Base-by-base conservation (phyloP, 495 filamentous ascomycete species). In the Bryoglossum gracile region DNA sequence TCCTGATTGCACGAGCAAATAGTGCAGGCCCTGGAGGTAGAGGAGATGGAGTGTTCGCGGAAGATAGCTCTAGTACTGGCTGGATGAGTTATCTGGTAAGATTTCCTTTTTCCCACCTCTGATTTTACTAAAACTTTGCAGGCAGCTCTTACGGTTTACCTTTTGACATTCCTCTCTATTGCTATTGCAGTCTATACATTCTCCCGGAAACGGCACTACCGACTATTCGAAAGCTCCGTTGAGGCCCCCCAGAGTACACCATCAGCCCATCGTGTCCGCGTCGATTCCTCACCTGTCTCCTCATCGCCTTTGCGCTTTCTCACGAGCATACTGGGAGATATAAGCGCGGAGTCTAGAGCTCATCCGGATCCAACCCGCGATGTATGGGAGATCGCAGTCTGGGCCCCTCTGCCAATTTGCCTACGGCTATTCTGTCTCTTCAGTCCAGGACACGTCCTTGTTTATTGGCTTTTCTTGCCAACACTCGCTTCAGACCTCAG, bases 301-400 rank as follows among this genome's bases (percentile, higher is more conserved):
- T 78, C 81, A 1, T 92, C 90, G 1, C 90, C 91, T 0, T 59
- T 97, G 19, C 83, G 84, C 28, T 82, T 88, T 40, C 65, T 96
- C 35, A 78, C 79, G 13, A 79, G 74, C 49, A 72, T 89, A 38
- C 68, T 95, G 32, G 57, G 62, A 1, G 58, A 67, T 46, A 68
- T 70, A 35, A 76, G 70, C 38, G 87, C 86, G 11, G 79, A 87
- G 46, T 77, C 82, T 41, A 80, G 89, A 60, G 82, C 88, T 13
- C 86, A 95, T 62, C 89, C 91, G 1, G 84, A 94, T 69, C 76
- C 80, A 34, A 78, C 81, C 18, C 75, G 83, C 3, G 92, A 98
- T 65, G 92, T 98, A 18, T 97, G 94, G 94, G 89, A 98, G 66
- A 63, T 98, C 44, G 77, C 82, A 0, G 76, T 97, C 13, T 98